Base-by-base conservation (phyloP, 2,329 filamentous ascomycete genomes). In the Neonectria coccinea region DNA sequence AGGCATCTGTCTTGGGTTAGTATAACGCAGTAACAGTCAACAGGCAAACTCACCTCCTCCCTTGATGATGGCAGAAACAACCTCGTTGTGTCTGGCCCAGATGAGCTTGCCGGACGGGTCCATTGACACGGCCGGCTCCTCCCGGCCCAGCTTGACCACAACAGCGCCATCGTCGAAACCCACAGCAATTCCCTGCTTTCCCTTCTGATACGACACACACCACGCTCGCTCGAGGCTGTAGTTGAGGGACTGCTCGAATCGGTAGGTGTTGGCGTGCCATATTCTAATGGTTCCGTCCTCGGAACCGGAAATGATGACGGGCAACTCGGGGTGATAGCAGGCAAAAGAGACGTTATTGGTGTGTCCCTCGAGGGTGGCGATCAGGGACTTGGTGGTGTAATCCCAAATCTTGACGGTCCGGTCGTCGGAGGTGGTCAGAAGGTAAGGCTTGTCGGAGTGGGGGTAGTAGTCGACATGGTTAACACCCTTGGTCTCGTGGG, bases 401-500 rank as follows among this genome's bases (percentile, higher is more conserved):
- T 99, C 96, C 95, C 96, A 99, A 59, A 99, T 89, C 85, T 98
- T 98, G 74, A 98, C 93, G 1, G 95, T 98, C 74, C 93, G 90
- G 80, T 98, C 96, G 78, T 99, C 96, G 8, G 94, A 97, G 14
- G 95, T 97, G 25, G 96, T 99, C 68, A 99, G 90, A 50, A 99
- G 90, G 77, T 99, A 98, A 27, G 89, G 89, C 79, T 91, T 91
- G 76, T 91, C 89, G 71, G 88, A 89, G 75, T 91, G 89, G 11
- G 89, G 89, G 75, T 91, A 91, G 81, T 91, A 99, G 77, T 99
- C 96, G 73, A 99, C 94, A 77, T 97, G 93, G 82, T 99, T 99
- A 68, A 99, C 96, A 74, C 95, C 95, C 84, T 97, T 97, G 42
- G 92, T 93, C 82, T 98, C 95, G 78, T 98, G 94, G 22, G 96